phyloP scores from a whole-genome alignment of 2,329 filamentous ascomycete species.

The Calonectria pauciramosa region DNA sequence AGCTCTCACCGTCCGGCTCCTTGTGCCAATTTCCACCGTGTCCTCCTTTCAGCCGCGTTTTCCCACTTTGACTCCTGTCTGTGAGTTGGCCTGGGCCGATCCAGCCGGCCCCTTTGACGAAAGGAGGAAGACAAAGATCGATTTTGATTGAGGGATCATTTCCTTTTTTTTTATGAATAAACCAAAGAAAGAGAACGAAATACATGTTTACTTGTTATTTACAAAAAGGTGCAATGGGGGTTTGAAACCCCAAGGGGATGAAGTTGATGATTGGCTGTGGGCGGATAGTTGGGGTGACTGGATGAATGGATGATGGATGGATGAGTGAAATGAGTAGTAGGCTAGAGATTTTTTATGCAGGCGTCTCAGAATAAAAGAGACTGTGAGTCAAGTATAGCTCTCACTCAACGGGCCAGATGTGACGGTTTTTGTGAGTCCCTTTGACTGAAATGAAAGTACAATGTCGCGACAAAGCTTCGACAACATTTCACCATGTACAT shows the following conservation, averaged over 20 bases:
- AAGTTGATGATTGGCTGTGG: background rate
- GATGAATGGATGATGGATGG: slow-evolving; percentile 22
- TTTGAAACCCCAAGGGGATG: background rate
- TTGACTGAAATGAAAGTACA: background rate
- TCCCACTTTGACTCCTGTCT: background rate
- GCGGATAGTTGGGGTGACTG: slow-evolving; percentile 9
- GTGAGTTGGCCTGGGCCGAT: slow-evolving; percentile 8
- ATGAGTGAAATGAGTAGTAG: slow-evolving; percentile 22
- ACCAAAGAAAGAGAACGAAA: slow-evolving; percentile 29
- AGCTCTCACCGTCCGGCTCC: slow-evolving; percentile 7
- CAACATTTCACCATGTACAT: background rate
- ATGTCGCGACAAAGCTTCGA: too few relatives aligned
- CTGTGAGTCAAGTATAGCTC: slow-evolving; percentile 13
- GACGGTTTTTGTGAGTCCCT: background rate
- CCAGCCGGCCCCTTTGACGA: slow-evolving; percentile 14
- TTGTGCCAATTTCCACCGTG: background rate
- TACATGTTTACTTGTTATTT: slow-evolving; percentile 22
- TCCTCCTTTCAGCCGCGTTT: background rate
- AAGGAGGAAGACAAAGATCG: slow-evolving; percentile 1
- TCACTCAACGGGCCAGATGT: background rate
- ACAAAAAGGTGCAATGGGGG: slow-evolving; percentile 14
- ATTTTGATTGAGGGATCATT: slow-evolving; percentile 25
- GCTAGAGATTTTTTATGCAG: slow-evolving; percentile 24
- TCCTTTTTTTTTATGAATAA: slow-evolving; percentile 29
- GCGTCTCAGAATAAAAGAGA: slow-evolving; percentile 27